phyloP scores from a whole-genome alignment of 805 yeast genomes.

The Pichia californica region DNA sequence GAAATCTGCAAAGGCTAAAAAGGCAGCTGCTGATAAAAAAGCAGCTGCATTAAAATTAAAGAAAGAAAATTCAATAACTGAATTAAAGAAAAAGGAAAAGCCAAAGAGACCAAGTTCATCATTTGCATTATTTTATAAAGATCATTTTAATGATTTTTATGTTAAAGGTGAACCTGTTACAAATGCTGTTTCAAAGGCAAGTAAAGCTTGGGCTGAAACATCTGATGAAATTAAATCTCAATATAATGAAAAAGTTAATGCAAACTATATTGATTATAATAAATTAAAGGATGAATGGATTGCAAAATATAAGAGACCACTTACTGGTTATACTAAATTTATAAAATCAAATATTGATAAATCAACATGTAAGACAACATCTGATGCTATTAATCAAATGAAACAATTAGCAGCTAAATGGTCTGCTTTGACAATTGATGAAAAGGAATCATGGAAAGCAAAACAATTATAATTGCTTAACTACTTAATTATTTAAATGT shows the following conservation, averaged over 20 bases:
- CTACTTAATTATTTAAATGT: not conserved
- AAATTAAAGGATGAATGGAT: constrained; percentile 21
- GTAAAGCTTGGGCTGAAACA: constrained; percentile 19
- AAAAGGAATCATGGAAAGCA: constrained; percentile 18
- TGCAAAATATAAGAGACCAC: constrained; percentile 17
- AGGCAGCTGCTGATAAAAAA: not conserved
- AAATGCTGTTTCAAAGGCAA: constrained; percentile 5
- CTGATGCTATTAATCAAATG: constrained; percentile 14
- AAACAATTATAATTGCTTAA: constrained; percentile 3
- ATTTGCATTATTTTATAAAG: constrained; percentile 16
- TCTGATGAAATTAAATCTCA: constrained; percentile 15
- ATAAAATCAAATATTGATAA: constrained; percentile 14
- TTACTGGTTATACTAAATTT: constrained; percentile 20
- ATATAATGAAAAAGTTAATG: constrained; percentile 6
- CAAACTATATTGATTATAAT: constrained; percentile 7
- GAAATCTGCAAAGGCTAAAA: constrained; percentile 8
- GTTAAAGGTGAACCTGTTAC: constrained; percentile 7
- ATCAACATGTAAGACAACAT: constrained; percentile 11
- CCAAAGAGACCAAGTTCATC: constrained; percentile 19
- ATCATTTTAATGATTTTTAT: constrained; percentile 8
- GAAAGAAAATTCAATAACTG: constrained; percentile 8
- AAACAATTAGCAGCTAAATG: constrained; percentile 19
- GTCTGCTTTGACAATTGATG: constrained; percentile 18
- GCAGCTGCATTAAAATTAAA: constrained; percentile 4
- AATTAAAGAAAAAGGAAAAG: constrained; percentile 13